These are phyloP conservation scores for Trichoderma sp. DNA, from an alignment of 2,329 filamentous ascomycete genomes.

Conservation along the genomic window DNA sequence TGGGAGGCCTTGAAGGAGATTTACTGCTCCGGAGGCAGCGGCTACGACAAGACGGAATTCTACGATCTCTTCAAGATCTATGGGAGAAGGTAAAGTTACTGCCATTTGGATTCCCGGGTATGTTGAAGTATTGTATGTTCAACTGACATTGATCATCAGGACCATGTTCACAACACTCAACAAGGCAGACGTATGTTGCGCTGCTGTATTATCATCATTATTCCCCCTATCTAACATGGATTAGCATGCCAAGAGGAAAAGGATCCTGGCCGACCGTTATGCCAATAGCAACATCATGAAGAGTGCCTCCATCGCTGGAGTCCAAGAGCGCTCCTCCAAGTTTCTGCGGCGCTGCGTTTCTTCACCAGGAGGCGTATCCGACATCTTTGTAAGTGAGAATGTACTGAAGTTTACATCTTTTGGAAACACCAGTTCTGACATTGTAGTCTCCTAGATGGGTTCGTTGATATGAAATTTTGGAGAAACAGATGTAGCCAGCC, in stretches of 20 bases:
- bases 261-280: constrained; percentile 67
- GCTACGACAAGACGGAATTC: constrained; percentile 67
- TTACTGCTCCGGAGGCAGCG: constrained; percentile 63
- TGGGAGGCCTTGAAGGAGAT: constrained; percentile 62
- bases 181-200: constrained; percentile 52
- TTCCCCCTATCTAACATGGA: not conserved
- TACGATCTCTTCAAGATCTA: constrained; percentile 64
- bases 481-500: not conserved
- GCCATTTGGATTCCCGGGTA: not conserved
- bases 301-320: constrained; percentile 56
- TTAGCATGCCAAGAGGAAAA: constrained; percentile 64
- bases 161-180: constrained; percentile 64
- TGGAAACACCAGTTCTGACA: too few species aligned
- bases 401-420: too few species aligned
- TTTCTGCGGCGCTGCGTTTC: constrained; percentile 58
- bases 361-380: constrained; percentile 51
- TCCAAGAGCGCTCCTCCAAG: constrained; percentile 57
- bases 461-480: constrained; percentile 23
- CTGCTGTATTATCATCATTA: not conserved
- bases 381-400: constrained; percentile 59
- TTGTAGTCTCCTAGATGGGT: constrained; percentile 37
- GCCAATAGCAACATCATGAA: constrained; percentile 68
- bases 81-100: constrained; percentile 52
- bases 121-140: not conserved
- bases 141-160: constrained; percentile 36